Base-by-base conservation (phyloP, 83 land plant genomes). In the Picea engelmannii region DNA sequence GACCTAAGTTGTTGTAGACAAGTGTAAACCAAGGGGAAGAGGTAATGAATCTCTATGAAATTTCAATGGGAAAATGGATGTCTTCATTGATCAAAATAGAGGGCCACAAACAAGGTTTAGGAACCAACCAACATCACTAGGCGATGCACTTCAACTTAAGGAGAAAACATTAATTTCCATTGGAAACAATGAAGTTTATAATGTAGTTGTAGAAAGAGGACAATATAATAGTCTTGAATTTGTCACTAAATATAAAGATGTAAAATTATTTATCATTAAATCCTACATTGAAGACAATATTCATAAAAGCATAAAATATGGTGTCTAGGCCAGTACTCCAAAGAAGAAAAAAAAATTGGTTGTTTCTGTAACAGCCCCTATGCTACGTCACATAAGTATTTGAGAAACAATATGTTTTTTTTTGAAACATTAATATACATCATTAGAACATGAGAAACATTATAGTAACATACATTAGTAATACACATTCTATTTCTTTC, bases 311-410 rank as follows among this genome's bases (percentile, higher is more conserved):
- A 88, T 90, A 52, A 90, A 90, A 83, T 88, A 87, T 69, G 79
- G 58, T 83, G 90, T 93, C 2, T 95, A 93, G 98, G 87, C 98
- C 13, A 93, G 93, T 73, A 95, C 96, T 47, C 91, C 90, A 4
- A 88, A 87, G 77, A 96, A 93, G 27, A 95, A 95, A 69, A 95
- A 93, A 83, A 90, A 93, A 83, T 86, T 95, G 21, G 96, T 91
- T 83, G 89, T 84, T 18, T 31, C 31, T 31, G 31, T 31, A 31
- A 31, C 31, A 31, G 1, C 31, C 31, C 31, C 31, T 31, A 31
- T 31, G 31, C 1, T 31, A 31, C 31, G 31, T 31, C 31, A 31
- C 31, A 31, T 31, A 31, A 31, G 31, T 31, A 31, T 31, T 31
- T 31, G 31, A 31, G 31, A 31, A 31, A 31, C 1, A 31, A 31